These are phyloP conservation scores for Andrographis paniculata DNA, from an alignment of 305 asterid species.

Conservation along the genomic window DNA sequence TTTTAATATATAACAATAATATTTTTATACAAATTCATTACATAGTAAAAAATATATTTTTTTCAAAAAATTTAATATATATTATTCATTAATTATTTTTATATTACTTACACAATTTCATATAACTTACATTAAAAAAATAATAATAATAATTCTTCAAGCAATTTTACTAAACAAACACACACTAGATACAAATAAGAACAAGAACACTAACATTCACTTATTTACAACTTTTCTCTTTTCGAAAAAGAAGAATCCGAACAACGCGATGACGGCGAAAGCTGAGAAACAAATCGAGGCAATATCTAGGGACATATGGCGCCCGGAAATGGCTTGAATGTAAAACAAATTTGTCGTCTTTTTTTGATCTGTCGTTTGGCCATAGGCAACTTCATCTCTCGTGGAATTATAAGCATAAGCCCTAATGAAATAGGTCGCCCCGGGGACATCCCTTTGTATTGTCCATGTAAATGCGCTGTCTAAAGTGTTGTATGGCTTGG, in stretches of 20 bases:
- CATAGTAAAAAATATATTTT: no score
- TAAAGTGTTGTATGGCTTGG: slow-evolving; percentile 32
- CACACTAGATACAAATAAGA: no score
- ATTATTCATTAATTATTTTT: no score
- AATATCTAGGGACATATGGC: slow-evolving; percentile 39
- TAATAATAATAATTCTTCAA: no score
- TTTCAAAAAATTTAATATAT: no score
- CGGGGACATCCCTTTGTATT: slow-evolving; percentile 39
- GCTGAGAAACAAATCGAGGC: slow-evolving; percentile 55
- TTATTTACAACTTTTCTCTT: no score
- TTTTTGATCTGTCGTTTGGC: slow-evolving; percentile 41
- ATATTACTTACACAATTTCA: no score
- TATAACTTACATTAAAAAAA: no score
- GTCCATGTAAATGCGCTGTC: slow-evolving; percentile 26
- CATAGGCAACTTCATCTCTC: slow-evolving; percentile 39
- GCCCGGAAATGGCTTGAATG: slow-evolving; percentile 40
- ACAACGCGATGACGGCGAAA: slow-evolving; percentile 48
- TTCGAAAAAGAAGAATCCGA: slow-evolving; percentile 53
- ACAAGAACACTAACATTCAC: no score
- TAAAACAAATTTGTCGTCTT: slow-evolving; percentile 35
- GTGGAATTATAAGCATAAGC: slow-evolving; percentile 40
- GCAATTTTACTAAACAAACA: no score
- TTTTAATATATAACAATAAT: no score
- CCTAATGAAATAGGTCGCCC: slow-evolving; percentile 54
- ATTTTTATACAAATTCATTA: no score